Base-by-base conservation (phyloP, 2,329 filamentous ascomycete genomes). In the Neopestalotiopsis sp. region DNA sequence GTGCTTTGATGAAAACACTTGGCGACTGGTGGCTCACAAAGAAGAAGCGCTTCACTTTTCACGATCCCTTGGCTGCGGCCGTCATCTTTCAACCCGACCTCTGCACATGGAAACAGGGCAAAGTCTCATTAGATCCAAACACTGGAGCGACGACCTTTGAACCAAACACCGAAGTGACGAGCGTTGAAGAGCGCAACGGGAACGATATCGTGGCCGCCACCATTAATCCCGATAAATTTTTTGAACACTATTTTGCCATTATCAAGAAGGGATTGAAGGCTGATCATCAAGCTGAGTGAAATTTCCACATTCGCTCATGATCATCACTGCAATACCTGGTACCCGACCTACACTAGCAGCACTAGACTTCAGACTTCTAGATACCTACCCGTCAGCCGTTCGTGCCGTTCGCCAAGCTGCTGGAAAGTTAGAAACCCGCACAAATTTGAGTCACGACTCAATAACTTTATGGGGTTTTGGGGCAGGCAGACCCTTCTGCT, bases 11-110 rank as follows among this genome's bases (percentile, higher is more conserved):
- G 6, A 4, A 62, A 10, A 38, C 12, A 10, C 17, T 34, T 20
- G 65, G 68, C 10, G 14, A 49, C 13, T 65, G 58, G 65, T 69
- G 65, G 65, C 49, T 67, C 17, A 7, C 14, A 10, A 64, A 49
- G 32, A 67, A 67, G 40, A 20, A 14, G 4, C 65, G 60, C 49
- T 63, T 67, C 28, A 67, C 65, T 6, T 69, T 67, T 40, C 68
- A 69, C n/a, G 68, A 69, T 49, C 68, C 68, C 9, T 38, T 69
- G 28, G 68, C 68, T 1, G 68, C 68, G 5, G 68, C 65, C 34
- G 49, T 65, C 63, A 66, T 69, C 20, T 69, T 69, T 49, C 61
- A 64, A 28, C 68, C 68, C 2, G 59, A 61, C 7, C 24, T 69
- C n/a, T 69, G 68, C 20, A 24, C 65, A 14, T 69, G 68, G 68